Evolutionary conservation across 495 filamentous ascomycete genomes (phyloP).

Genomic region (Annulohypoxylon nitens): DNA sequence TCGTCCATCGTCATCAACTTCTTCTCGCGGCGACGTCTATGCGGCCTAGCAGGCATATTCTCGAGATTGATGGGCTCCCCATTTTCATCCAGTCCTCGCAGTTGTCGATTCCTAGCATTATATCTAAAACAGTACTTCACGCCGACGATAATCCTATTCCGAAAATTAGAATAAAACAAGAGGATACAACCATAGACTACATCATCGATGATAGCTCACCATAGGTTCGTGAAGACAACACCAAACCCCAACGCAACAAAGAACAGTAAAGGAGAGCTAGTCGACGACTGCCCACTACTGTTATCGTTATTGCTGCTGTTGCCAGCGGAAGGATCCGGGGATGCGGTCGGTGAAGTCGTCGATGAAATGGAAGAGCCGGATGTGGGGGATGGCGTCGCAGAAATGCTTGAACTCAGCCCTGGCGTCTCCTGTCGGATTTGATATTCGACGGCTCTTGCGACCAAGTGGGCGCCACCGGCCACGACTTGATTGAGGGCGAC

Average conservation of each 20-base stretch:
- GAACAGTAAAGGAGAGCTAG: conserved; percentile 92
- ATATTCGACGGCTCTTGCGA: conserved; percentile 51
- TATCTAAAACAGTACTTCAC: conserved; percentile 99
- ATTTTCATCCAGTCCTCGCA: conserved; percentile 79
- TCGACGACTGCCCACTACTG: conserved; percentile 60
- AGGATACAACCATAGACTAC: background rate
- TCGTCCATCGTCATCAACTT: conserved; percentile 99
- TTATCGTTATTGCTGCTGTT: conserved; percentile 35
- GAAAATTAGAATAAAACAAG: conserved; percentile 51
- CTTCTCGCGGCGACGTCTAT: conserved; percentile 90
- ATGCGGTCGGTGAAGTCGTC: conserved; percentile 24
- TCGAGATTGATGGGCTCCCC: conserved; percentile 89
- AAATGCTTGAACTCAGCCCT: conserved; percentile 7
- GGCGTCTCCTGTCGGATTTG: conserved; percentile 45
- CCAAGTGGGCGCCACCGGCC: conserved; percentile 50
- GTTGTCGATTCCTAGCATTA: conserved; percentile 89
- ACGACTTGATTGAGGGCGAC: conserved; percentile 48
- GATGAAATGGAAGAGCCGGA: conserved; percentile 32
- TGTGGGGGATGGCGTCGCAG: conserved; percentile 22
- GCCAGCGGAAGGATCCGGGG: conserved; percentile 32
- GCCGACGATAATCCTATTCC: conserved; percentile 93
- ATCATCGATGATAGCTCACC: conserved; percentile 68
- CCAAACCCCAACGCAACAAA: conserved; percentile 98
- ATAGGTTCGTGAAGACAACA: conserved; percentile 98
- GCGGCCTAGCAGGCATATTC: conserved; percentile 76